Conservation (phyloP, 768 basidiomycete species). For the Tulasnella sp. region DNA sequence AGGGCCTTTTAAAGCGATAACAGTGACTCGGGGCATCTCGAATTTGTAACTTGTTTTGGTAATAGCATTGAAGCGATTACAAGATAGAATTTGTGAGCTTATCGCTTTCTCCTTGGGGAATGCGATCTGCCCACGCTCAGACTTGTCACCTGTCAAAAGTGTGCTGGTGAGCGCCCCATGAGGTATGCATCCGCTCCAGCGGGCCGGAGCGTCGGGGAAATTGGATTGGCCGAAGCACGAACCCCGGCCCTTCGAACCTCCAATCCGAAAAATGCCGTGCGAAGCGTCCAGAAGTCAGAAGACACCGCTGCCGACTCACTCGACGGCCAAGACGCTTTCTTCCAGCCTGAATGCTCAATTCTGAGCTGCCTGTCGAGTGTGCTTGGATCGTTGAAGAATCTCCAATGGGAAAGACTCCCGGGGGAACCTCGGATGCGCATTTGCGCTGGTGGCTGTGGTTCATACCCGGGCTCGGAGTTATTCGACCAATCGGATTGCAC, state of each 20-base stretch:
- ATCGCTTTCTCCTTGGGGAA: slow-evolving; percentile 10
- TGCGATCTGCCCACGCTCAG: background rate
- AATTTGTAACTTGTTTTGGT: background rate
- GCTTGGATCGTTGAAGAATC: background rate
- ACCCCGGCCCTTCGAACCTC: background rate
- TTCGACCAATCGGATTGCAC: background rate
- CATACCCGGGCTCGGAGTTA: background rate
- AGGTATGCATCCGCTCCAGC: background rate
- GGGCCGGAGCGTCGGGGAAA: slow-evolving; percentile 8
- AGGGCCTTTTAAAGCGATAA: background rate
- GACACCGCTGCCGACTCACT: background rate
- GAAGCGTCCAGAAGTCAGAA: background rate
- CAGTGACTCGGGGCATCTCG: background rate
- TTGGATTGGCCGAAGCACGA: background rate
- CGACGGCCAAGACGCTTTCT: background rate
- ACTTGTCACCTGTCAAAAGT: background rate
- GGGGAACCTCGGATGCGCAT: background rate
- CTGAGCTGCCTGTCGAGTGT: background rate
- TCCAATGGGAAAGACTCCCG: background rate
- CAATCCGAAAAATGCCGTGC: background rate
- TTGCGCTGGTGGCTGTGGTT: slow-evolving; percentile 2
- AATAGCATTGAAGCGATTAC: background rate
- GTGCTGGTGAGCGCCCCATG: background rate
- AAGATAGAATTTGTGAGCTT: background rate
- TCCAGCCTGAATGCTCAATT: background rate